Evolutionary conservation across 2,329 filamentous ascomycete species (phyloP).

Genomic region (Neospermospora avenae): DNA sequence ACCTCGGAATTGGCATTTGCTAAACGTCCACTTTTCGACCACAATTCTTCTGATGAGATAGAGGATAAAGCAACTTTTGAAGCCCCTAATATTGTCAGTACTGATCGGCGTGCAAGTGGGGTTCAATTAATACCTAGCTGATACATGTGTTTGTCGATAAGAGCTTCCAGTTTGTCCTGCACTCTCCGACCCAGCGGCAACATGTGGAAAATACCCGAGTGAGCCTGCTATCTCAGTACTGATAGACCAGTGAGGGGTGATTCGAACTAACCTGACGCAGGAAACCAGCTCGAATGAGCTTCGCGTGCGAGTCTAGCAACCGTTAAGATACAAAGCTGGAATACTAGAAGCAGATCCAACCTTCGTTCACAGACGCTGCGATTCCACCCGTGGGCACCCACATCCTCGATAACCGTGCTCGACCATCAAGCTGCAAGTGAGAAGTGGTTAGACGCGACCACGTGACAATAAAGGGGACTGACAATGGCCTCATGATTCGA

Average conservation of each 20-base stretch:
- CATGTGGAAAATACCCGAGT: conserved; percentile 89
- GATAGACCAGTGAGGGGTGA: background rate
- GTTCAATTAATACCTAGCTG: conserved; percentile 52
- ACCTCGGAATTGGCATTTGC: conserved; percentile 71
- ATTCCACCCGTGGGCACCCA: conserved; percentile 78
- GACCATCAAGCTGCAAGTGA: conserved; percentile 47
- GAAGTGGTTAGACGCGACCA: background rate
- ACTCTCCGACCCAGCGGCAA: conserved; percentile 83
- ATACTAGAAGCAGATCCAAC: conserved; percentile 34
- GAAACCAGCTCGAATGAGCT: conserved; percentile 69
- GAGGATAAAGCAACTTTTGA: conserved; percentile 81
- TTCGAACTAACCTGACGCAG: conserved; percentile 59
- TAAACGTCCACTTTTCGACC: conserved; percentile 81
- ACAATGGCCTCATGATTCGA: background rate
- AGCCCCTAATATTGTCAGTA: conserved; percentile 52
- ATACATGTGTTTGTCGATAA: conserved; percentile 89
- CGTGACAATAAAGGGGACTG: background rate
- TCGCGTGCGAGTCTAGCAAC: conserved; percentile 57
- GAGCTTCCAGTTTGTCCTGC: conserved; percentile 78
- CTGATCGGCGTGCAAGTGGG: background rate
- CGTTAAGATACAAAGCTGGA: conserved; percentile 1
- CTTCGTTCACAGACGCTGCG: conserved; percentile 52
- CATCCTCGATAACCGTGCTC: conserved; percentile 65
- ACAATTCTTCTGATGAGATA: conserved; percentile 79
- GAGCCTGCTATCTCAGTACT: conserved; percentile 51